phyloP scores from a whole-genome alignment of 768 basidiomycete species.

The Xerocomus brunneocitrinus region DNA sequence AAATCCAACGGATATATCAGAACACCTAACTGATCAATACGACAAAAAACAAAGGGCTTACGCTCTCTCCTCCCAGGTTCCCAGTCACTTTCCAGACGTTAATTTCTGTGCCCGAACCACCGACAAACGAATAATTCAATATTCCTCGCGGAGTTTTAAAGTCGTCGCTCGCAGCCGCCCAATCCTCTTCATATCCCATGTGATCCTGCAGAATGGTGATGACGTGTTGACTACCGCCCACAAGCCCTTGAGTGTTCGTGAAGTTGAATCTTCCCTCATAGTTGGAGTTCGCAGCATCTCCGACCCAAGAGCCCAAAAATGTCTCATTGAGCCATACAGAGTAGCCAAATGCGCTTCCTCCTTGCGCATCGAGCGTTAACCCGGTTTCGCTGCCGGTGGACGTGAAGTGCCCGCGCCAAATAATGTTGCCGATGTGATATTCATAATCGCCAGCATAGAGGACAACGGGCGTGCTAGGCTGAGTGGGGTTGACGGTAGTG shows the following conservation, averaged over 20 bases:
- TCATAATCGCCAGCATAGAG: conserved; percentile 49
- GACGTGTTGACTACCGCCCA: conserved; percentile 34
- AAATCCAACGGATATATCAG: neutral
- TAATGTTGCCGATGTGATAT: conserved; percentile 47
- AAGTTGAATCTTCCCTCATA: conserved; percentile 18
- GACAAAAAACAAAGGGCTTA: conserved; percentile 16
- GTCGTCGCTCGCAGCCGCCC: conserved; percentile 34
- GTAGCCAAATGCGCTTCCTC: conserved; percentile 46
- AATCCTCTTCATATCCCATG: conserved; percentile 48
- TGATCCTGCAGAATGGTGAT: conserved; percentile 52
- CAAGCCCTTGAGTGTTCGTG: neutral
- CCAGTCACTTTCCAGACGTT: conserved; percentile 47
- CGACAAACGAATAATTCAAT: conserved; percentile 42
- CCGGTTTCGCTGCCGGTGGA: conserved; percentile 44
- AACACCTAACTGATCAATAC: neutral
- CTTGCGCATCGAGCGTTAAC: conserved; percentile 37
- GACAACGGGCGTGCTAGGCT: conserved; percentile 36
- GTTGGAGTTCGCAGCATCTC: conserved; percentile 12
- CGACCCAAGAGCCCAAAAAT: conserved; percentile 41
- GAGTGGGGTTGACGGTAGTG: conserved; percentile 40
- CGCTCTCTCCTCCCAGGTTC: conserved; percentile 45
- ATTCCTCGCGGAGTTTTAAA: conserved; percentile 51
- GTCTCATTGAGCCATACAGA: conserved; percentile 46
- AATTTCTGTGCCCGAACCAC: conserved; percentile 36
- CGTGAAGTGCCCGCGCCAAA: conserved; percentile 50